Evolutionary conservation across 495 filamentous ascomycete genomes (phyloP), one percentile per base, ranked within the genome.

Genomic region (Astrothelium subdiscretum): DNA sequence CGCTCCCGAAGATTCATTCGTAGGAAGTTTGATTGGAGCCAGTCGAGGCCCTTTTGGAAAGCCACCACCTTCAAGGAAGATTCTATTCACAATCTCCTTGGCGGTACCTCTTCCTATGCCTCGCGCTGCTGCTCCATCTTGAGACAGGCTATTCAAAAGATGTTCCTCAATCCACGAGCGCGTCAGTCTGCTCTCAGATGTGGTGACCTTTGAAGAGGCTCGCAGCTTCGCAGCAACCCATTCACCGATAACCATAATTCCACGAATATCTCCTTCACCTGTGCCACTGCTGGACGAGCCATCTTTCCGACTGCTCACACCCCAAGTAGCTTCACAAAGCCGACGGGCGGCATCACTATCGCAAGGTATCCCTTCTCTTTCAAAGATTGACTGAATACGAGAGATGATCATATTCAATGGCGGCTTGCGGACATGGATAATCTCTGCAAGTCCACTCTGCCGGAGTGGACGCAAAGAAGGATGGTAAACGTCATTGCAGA

Each of bases 401-500:
- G 81, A 78, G 2, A 92, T 84, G n/a, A 97, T 89, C 64, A 89
- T 88, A 63, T 92, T 90, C 11, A 96, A 73, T 4, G 91, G 85
- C 0, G 94, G 91, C 63, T 91, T 92, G 54, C 92, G 87, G 51
- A 95, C 85, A 72, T 94, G 88, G n/a, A 98, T 87, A 32, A 96
- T 83, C 72, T 98, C 94, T 1, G 92, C 94, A 35, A 88, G 75
- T 20, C 80, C 83, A 0, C 90, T 89, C 60, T 89, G 85, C 31
- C 94, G 83, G 20, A 98, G 80, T 22, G 88, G 90, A 12, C 89
- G 83, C 29, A 98, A 80, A 60, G 91, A 89, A 26, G 94, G 83
- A 68, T 95, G 90, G 71, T 98, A 98, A n/a, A 96, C 82, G 74
- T 98, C 94, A 64, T 98, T 98, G 79, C 94, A 98, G 62, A 98